Evolutionary conservation across 305 asterid species (phyloP).

Genomic region (Striga hermonthica): DNA sequence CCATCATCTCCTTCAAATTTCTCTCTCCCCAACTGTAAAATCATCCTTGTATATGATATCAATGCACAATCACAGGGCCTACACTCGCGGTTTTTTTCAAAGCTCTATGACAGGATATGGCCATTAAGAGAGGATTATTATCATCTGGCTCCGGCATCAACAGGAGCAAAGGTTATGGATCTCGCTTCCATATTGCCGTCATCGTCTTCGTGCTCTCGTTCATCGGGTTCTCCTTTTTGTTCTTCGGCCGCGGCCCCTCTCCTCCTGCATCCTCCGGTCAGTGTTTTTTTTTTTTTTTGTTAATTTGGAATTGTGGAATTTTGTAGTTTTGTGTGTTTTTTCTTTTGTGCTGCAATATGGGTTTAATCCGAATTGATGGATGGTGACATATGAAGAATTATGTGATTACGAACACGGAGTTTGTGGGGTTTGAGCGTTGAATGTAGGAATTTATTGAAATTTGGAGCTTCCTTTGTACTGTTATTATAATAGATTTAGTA

Average conservation of each 20-base stretch:
- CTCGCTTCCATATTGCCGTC: constrained; percentile 46
- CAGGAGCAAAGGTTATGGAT: constrained; percentile 49
- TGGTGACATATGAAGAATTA: not conserved
- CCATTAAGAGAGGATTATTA: constrained; percentile 53
- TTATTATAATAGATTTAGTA: too few species aligned
- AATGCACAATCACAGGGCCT: constrained; percentile 26
- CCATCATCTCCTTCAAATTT: constrained; percentile 35
- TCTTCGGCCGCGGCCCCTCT: constrained; percentile 50
- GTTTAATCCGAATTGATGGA: not conserved
- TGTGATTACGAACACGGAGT: not conserved
- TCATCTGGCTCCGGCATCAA: constrained; percentile 40
- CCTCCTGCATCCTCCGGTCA: constrained; percentile 49
- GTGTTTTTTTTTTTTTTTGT: too few species aligned
- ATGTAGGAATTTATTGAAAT: constrained; percentile 12
- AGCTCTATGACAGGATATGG: constrained; percentile 51
- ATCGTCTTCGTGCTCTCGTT: constrained; percentile 48
- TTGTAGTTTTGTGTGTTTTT: not conserved
- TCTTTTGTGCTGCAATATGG: not conserved
- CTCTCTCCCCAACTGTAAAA: constrained; percentile 10
- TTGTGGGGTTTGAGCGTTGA: constrained; percentile 14
- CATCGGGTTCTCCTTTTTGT: constrained; percentile 51
- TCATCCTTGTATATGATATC: constrained; percentile 8
- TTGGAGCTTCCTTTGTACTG: not conserved
- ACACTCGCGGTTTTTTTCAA: constrained; percentile 30
- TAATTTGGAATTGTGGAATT: not conserved